Conservation (phyloP, 139 green algal species). For the Chlorella sorokiniana region DNA sequence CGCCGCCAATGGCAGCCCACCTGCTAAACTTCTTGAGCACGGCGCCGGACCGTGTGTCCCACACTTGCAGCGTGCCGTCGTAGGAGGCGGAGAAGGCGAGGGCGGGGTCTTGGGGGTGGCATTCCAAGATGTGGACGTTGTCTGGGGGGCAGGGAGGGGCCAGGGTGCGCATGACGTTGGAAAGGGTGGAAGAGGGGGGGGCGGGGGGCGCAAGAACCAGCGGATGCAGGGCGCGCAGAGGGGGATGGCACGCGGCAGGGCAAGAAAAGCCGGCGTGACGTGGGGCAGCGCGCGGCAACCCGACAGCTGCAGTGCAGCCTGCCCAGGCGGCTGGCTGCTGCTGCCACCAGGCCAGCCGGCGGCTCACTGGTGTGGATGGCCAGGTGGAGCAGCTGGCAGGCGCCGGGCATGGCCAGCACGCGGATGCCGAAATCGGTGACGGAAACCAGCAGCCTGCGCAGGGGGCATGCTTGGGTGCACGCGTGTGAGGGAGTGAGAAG, state of each 20-base stretch:
- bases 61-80: constrained; percentile 72
- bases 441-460: constrained; percentile 55
- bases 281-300: no score
- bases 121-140: constrained; percentile 69
- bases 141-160: neutral
- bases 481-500: neutral
- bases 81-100: constrained; percentile 76
- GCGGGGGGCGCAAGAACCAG: no score
- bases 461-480: neutral
- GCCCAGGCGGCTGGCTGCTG: no score
- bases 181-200: no score
- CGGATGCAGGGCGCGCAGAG: no score
- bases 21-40: constrained; percentile 51
- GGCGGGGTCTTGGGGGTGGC: constrained; percentile 65
- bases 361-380: constrained; percentile 48
- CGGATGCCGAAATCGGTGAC: constrained; percentile 60
- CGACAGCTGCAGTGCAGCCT: no score
- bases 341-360: neutral
- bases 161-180: neutral
- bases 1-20: neutral
- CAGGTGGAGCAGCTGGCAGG: constrained; percentile 49
- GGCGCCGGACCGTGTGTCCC: constrained; percentile 56
- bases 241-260: no score
- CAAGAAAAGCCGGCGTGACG: no score
- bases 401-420: constrained; percentile 56